phyloP scores from a whole-genome alignment of 2,329 filamentous ascomycete species.

The Aureobasidium vineae region DNA sequence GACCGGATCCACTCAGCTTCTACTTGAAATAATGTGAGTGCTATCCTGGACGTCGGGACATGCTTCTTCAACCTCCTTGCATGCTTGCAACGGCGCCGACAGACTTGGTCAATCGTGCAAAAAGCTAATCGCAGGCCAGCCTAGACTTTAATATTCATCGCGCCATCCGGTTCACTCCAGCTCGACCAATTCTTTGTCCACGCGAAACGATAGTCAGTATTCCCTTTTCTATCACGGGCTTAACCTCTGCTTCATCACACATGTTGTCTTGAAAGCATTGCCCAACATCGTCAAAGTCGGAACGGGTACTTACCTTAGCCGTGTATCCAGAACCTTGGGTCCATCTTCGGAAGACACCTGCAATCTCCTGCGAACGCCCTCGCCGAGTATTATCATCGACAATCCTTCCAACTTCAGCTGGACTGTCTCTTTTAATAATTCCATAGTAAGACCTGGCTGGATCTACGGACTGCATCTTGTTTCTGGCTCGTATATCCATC shows the following conservation, averaged over 20 bases:
- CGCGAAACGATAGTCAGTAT: slow-evolving; percentile 27
- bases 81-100: slow-evolving; percentile 17
- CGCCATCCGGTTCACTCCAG: slow-evolving; percentile 25
- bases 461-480: slow-evolving; percentile 16
- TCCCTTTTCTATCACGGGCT: background rate
- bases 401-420: slow-evolving; percentile 28
- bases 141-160: slow-evolving; percentile 24
- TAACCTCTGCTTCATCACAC: background rate
- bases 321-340: slow-evolving; percentile 35
- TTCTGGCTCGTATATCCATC: slow-evolving; percentile 17
- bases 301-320: slow-evolving; percentile 26
- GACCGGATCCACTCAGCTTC: slow-evolving; percentile 25
- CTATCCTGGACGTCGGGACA: slow-evolving; percentile 24
- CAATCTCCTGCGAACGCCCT: slow-evolving; percentile 43
- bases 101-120: slow-evolving; percentile 6
- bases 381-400: slow-evolving; percentile 36
- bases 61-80: slow-evolving; percentile 23
- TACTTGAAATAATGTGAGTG: slow-evolving; percentile 26
- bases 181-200: slow-evolving; percentile 21
- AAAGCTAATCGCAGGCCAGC: slow-evolving; percentile 19
- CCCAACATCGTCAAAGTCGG: slow-evolving; percentile 18
- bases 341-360: slow-evolving; percentile 37
- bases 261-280: slow-evolving; percentile 26
- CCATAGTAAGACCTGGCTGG: slow-evolving; percentile 24
- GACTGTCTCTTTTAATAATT: slow-evolving; percentile 30